A percentile compares a stretch with the other conserved stretches of the same genome.
phyloP scores from a whole-genome alignment of 1,139 yeast species.

The Zhuliangozyma parablackwelliae region DNA sequence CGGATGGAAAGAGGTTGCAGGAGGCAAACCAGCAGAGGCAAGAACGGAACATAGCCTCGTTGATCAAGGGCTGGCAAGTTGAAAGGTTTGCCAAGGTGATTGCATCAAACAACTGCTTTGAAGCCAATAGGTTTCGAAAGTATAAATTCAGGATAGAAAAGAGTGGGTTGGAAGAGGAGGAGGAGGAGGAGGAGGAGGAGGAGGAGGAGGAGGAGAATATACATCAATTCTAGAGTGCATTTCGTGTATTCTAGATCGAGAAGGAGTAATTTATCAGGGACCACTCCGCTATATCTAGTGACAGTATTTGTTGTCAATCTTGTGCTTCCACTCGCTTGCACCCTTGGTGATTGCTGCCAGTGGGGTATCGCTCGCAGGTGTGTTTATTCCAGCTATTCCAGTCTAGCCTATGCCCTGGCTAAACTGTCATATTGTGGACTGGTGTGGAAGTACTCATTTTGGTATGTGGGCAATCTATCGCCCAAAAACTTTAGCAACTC shows the following conservation, averaged over 20 bases:
- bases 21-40: background rate
- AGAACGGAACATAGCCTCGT: constrained; percentile 2
- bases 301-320: too few relatives aligned
- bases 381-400: too few relatives aligned
- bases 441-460: constrained; percentile 49
- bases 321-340: too few relatives aligned
- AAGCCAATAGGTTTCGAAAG: constrained; percentile 8
- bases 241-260: too few relatives aligned
- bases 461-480: constrained; percentile 42
- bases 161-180: constrained; percentile 10
- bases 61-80: constrained; percentile 24
- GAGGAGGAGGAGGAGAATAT: too few relatives aligned
- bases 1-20: background rate
- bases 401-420: constrained; percentile 18
- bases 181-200: background rate
- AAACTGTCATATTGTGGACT: constrained; percentile 58
- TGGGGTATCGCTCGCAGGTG: too few relatives aligned
- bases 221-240: too few relatives aligned
- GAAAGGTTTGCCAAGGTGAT: constrained; percentile 26
- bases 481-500: constrained; percentile 52
- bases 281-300: too few relatives aligned
- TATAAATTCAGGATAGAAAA: constrained; percentile 14
- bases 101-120: constrained; percentile 11
- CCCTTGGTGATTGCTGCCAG: too few relatives aligned
- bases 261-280: too few relatives aligned